phyloP scores from a whole-genome alignment of 768 basidiomycete species.

The Boletus barrowsii region DNA sequence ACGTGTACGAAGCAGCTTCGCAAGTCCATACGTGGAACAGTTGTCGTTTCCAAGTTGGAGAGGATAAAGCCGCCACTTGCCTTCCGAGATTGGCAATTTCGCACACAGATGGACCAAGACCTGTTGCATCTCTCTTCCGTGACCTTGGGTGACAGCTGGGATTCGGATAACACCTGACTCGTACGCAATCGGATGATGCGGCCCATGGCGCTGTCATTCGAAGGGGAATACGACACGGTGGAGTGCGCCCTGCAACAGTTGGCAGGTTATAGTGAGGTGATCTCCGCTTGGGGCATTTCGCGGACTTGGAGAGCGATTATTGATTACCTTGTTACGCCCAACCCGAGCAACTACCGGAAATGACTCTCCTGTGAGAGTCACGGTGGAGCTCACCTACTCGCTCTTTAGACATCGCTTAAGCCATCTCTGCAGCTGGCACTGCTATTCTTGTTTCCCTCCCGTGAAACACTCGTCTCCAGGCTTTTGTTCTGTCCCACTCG shows the following conservation, averaged over 20 bases:
- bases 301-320: not conserved
- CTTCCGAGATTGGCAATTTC: not conserved
- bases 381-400: not conserved
- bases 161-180: no score
- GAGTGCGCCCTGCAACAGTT: slow-evolving; percentile 10
- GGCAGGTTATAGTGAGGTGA: not conserved
- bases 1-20: not conserved
- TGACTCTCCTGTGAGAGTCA: not conserved
- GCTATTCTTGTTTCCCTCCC: no score
- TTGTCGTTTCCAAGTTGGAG: no score
- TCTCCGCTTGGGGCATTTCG: not conserved
- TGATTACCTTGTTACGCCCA: no score
- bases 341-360: slow-evolving; percentile 1
- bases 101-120: no score
- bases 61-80: not conserved
- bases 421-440: not conserved
- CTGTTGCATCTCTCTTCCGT: no score
- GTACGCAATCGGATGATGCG: not conserved
- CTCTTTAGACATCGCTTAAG: not conserved
- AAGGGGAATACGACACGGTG: not conserved
- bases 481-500: not conserved
- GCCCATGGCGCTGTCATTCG: not conserved
- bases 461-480: no score
- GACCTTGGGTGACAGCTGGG: no score
- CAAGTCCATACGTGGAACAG: not conserved